Conservation (phyloP, 352 stramenopile genomes). For the Phytopythium ostracodes region DNA sequence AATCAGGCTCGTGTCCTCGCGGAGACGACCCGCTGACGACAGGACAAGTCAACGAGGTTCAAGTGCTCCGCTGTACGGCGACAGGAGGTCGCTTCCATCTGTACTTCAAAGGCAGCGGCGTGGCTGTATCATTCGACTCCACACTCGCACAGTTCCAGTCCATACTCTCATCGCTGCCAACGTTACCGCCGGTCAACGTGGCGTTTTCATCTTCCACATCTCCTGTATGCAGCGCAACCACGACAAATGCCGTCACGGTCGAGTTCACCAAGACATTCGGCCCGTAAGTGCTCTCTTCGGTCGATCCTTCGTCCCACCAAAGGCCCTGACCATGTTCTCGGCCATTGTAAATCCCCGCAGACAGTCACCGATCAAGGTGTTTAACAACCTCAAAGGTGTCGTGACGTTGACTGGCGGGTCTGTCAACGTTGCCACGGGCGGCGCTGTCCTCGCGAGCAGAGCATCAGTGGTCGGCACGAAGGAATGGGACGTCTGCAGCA, state of each 20-base stretch:
- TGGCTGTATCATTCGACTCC: conserved; percentile 49
- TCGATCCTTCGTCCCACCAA: not conserved
- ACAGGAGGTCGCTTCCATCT: conserved; percentile 61
- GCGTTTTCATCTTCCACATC: conserved; percentile 33
- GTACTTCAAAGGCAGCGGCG: conserved; percentile 56
- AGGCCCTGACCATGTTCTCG: conserved; percentile 6
- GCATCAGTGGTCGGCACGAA: conserved; percentile 79
- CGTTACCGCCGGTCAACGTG: conserved; percentile 37
- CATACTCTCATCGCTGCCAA: conserved; percentile 39
- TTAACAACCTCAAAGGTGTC: conserved; percentile 29
- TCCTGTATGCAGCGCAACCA: conserved; percentile 36
- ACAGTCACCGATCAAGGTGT: conserved; percentile 55
- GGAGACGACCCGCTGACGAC: conserved; percentile 88
- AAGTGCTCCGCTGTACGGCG: conserved; percentile 77
- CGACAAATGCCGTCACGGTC: conserved; percentile 48
- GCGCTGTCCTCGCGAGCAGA: conserved; percentile 32
- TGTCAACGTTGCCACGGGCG: conserved; percentile 43
- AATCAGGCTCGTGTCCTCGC: conserved; percentile 56
- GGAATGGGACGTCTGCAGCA: conserved; percentile 87
- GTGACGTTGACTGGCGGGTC: conserved; percentile 38
- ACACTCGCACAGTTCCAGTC: conserved; percentile 38
- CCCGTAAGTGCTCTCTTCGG: conserved; percentile 30
- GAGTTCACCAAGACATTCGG: conserved; percentile 63
- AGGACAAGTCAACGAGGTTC: conserved; percentile 80
- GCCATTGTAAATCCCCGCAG: conserved; percentile 15